Base-by-base conservation (phyloP, 495 filamentous ascomycete species). In the Choiromyces venosus region DNA sequence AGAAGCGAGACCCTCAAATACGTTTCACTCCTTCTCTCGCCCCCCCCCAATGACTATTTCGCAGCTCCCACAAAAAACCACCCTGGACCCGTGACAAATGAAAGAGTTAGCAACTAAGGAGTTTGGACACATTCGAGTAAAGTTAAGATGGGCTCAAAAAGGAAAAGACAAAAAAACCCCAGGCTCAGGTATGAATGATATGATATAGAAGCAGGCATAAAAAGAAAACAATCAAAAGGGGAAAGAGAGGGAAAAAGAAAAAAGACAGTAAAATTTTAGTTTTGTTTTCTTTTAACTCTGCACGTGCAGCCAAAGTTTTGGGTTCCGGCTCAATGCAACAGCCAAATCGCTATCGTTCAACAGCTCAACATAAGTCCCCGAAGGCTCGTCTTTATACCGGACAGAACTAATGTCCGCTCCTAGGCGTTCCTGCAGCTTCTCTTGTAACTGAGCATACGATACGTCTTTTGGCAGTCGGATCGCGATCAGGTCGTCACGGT, bases 381-480 rank as follows among this genome's bases (percentile, higher is more conserved):
- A 91, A 9, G 88, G 84, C 81, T 98, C 94, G 74, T 98, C 94
- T 83, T 90, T 90, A 85, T 97, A 98, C 78, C 89, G 91, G 66
- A 95, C 88, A 83, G 91, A 92, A 18, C 67, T 75, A 18, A 81
- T 36, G 33, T 75, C 69, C 33, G 69, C 66, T 40, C 74, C 72
- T 46, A 93, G 84, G 9, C 93, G 88, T 46, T 94, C 93, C 67
- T 85, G 85, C 39, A 95, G 87, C 78, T 92, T 93, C 70, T 97
- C 93, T 72, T 89, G 90, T 56, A 99, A 86, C 74, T 92, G 90
- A 77, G 87, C 85, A 83, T 91, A 94, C 75, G 85, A 87, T 76
- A 96, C 91, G 61, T 94, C 90, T 6, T 85, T 86, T 3, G 94
- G 92, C 52, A 98, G 90, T 64, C 93, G 90, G 78, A 99, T 93